Conservation (phyloP, 805 yeast species). For the Saccharomycopsis lassenensis region DNA sequence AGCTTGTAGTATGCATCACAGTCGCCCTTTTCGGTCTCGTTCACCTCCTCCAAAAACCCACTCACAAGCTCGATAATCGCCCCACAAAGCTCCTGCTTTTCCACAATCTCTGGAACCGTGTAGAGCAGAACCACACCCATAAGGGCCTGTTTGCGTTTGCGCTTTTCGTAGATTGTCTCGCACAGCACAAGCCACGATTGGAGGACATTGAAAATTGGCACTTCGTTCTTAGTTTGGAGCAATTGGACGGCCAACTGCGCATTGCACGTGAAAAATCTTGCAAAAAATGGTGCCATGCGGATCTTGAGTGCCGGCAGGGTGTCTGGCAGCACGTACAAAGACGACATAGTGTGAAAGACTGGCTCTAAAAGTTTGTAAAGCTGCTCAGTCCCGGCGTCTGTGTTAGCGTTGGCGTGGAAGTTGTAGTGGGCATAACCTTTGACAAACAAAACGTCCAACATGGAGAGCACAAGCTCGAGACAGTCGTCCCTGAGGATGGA, state of each 20-base stretch:
- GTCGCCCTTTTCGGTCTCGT: constrained; percentile 50
- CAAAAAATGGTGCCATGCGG: no score
- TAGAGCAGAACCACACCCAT: no score
- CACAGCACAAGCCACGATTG: constrained; percentile 16
- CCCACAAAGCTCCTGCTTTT: no score
- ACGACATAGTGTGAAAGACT: background rate
- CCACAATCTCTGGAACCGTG: no score
- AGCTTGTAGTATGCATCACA: constrained; percentile 40
- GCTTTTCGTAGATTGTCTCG: constrained; percentile 51
- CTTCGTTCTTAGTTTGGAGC: no score
- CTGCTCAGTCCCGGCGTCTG: no score
- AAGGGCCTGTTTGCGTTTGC: constrained; percentile 57
- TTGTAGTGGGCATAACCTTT: constrained; percentile 21
- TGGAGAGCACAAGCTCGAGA: constrained; percentile 40
- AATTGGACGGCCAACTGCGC: no score
- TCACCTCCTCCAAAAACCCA: constrained; percentile 65
- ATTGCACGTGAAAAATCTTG: no score
- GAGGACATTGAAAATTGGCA: constrained; percentile 4
- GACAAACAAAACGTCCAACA: constrained; percentile 40
- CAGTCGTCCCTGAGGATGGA: constrained; percentile 63
- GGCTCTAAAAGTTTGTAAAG: background rate
- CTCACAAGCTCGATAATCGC: no score
- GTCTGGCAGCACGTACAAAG: no score
- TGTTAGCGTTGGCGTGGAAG: no score
- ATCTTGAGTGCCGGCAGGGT: no score